These are phyloP conservation scores for Alopecurus myosuroides DNA, from an alignment of 176 grass and related monocot species.

Conservation along the genomic window DNA sequence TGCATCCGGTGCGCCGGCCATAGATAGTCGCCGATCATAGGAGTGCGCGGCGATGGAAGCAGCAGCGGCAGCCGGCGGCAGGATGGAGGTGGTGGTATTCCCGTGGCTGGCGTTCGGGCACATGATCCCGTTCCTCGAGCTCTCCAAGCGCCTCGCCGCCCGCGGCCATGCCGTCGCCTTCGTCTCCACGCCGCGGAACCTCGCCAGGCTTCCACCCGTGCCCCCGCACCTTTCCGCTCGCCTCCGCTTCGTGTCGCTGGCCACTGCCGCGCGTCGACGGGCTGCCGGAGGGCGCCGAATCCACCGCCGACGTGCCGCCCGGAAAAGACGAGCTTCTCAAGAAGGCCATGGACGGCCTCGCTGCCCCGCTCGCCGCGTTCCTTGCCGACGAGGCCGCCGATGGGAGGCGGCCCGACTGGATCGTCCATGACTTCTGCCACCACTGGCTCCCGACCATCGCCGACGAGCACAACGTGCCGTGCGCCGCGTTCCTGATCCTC, in stretches of 20 bases:
- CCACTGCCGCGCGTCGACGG: too few relatives aligned
- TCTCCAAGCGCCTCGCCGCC: conserved; percentile 38
- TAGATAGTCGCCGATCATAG: too few relatives aligned
- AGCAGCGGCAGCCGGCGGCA: neutral
- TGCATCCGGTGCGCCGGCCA: too few relatives aligned
- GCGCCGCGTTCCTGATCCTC: neutral
- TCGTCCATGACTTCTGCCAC: too few relatives aligned
- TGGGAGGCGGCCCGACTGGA: too few relatives aligned
- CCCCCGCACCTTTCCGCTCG: neutral
- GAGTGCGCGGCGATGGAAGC: neutral
- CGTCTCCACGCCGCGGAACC: conserved; percentile 52
- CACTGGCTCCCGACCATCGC: too few relatives aligned
- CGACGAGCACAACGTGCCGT: neutral
- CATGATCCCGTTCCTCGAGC: conserved; percentile 42
- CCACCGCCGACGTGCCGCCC: too few relatives aligned
- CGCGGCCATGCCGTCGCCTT: conserved; percentile 34
- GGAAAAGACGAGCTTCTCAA: too few relatives aligned
- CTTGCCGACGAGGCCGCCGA: too few relatives aligned
- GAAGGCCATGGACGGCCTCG: too few relatives aligned
- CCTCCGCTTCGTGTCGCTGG: conserved; percentile 19
- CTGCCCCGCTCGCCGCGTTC: too few relatives aligned
- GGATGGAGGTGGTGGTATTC: conserved; percentile 26
- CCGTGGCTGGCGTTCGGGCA: conserved; percentile 66
- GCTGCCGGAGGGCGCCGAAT: too few relatives aligned
- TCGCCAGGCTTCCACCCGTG: conserved; percentile 33